phyloP scores from a whole-genome alignment of 306 rosid genomes.

The Delonix regia region DNA sequence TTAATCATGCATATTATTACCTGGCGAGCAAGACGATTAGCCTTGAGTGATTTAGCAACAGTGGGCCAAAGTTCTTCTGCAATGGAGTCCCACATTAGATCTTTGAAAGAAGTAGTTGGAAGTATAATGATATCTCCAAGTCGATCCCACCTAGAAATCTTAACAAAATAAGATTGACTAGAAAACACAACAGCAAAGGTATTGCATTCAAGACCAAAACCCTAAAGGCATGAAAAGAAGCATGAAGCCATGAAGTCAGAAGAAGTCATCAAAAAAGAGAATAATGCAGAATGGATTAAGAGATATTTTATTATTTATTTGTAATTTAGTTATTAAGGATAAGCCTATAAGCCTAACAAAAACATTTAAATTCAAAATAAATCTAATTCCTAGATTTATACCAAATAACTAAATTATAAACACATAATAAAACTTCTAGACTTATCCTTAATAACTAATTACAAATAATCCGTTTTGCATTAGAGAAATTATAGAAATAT shows the following conservation, averaged over 20 bases:
- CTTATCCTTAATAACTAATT: no score
- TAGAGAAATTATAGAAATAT: constrained; percentile 32
- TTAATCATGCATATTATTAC: constrained; percentile 49
- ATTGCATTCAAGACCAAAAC: constrained; percentile 14
- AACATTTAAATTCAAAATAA: no score
- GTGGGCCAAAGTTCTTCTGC: constrained; percentile 77
- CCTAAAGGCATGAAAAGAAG: constrained; percentile 36
- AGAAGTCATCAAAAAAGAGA: constrained; percentile 23
- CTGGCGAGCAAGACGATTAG: constrained; percentile 81
- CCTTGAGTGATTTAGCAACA: constrained; percentile 75
- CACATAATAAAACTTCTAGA: no score
- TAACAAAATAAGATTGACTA: constrained; percentile 27
- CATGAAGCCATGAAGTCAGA: constrained; percentile 27
- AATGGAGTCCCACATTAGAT: constrained; percentile 69
- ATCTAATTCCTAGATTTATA: no score
- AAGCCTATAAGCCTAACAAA: no score
- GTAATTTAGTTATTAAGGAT: no score
- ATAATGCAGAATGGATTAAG: no score
- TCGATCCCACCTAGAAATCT: constrained; percentile 77
- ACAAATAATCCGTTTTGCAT: no score
- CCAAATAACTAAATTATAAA: no score
- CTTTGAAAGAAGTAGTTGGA: constrained; percentile 73
- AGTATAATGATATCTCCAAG: constrained; percentile 84
- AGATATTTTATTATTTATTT: no score
- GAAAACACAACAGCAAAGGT: constrained; percentile 28